Evolutionary conservation across 2,329 filamentous ascomycete species (phyloP), one percentile per base, ranked within the genome.

Genomic region (Colletotrichum horii): DNA sequence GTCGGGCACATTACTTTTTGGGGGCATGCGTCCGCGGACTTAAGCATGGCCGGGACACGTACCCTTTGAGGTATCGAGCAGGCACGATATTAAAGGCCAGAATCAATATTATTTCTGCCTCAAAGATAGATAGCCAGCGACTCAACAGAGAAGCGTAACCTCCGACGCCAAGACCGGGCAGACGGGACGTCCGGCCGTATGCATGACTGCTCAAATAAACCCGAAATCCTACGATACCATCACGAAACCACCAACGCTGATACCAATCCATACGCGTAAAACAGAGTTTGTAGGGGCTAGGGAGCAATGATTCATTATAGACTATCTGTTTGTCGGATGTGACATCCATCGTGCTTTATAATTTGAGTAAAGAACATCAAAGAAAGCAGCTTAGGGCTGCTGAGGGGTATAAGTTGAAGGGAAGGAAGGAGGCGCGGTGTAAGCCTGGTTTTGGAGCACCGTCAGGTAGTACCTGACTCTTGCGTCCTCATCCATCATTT

Each of bases 391-490:
- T 30, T 65, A 76, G 28, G 58, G 74, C 74, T 76, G 74, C 36
- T 71, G 32, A 36, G 74, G 74, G 74, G 74, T 76, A 76, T 76
- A 74, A 74, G 65, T 48, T 62, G 74, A 74, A 76, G 24, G 24
- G 38, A 56, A 66, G 24, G 64, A 66, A 62, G 69, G 43, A 36
- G 38, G 16, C 16, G 19, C 26, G n/a, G 28, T 9, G 26, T 32
- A 38, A 19, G 32, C 38, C 8, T 28, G 30, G 19, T 14, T 22
- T 36, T 36, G 65, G 19, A 38, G 43, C 11, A 38, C 9, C n/a
- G n/a, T 60, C 30, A 55, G 64, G 22, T 52, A 30, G 36, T 38
- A 52, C 24, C 26, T 22, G 19, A 26, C 14, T 61, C 26, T 61
- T 26, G 28, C 24, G 32, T 38, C 28, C 4, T 43, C 26, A 26